Base-by-base conservation (phyloP, 495 filamentous ascomycete species). In the Cladorrhinum samala region DNA sequence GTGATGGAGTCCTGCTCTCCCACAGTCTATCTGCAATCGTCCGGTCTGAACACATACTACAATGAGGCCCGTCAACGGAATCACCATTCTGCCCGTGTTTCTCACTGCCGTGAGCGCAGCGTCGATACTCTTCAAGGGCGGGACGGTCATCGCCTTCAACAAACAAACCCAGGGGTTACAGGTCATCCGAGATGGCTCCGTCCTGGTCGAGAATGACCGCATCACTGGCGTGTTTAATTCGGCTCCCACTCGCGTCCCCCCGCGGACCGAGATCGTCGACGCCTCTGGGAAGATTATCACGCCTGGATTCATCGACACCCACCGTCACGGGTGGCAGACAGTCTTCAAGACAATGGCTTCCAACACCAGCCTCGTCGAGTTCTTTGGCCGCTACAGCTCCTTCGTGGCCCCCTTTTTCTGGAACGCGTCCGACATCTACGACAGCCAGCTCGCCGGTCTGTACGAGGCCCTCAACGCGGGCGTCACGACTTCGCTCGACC, bases 401-500 rank as follows among this genome's bases (percentile, higher is more conserved):
- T 49, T 44, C 17, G 46, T 55, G 19, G 52, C 52, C 9, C 52
- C 52, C 24, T 55, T 55, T 27, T 55, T 55, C 39, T 55, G 52
- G 52, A 55, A 43, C 24, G 45, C 45, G 1, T 25, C 45, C 13
- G 52, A 55, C 46, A 40, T 55, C 0, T 55, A 55, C 38, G 52
- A 55, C 52, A 55, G 57, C 52, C 43, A 59, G 49, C 49, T 59
- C 42, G 45, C 51, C 20, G 52, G 47, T 21, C 39, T 52, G 41
- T 39, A 59, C 46, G 43, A 59, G 38, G 44, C 68, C 4, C 48
- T 77, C 4, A 53, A 69, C 50, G 66, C 60, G 4, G 73, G 64
- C 24, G 65, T 67, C 13, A 65, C 63, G 30, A 61, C 57, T 18
- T 57, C 53, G 4, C 61, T 68, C n/a, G 63, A 68, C 30, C 63